Conservation (phyloP, 192 early-diverging fungal genomes). For the Rhizophlyctis rosea region DNA sequence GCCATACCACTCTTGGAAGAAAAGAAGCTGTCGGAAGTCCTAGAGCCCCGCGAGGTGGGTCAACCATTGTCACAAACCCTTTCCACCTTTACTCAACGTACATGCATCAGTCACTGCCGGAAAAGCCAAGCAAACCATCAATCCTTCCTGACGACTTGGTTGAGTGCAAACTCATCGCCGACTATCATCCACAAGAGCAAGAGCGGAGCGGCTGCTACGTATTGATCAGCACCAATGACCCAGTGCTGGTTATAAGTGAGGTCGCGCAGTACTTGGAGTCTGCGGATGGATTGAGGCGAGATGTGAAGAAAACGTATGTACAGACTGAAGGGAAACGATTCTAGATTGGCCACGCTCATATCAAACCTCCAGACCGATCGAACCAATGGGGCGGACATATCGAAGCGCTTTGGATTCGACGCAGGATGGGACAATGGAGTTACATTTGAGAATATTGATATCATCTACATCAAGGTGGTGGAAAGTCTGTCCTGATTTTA, state of each 20-base stretch:
- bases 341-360: neutral
- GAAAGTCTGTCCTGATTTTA: too few relatives aligned
- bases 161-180: neutral
- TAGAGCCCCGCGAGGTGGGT: neutral
- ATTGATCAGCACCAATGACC: neutral
- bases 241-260: too few relatives aligned
- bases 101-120: too few relatives aligned
- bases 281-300: neutral
- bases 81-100: too few relatives aligned
- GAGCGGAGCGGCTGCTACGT: neutral
- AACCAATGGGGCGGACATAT: neutral
- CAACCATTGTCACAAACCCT: neutral
- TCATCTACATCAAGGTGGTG: neutral
- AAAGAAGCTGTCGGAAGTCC: neutral
- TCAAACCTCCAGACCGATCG: neutral
- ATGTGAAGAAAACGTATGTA: neutral
- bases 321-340: neutral
- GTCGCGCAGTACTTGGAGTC: neutral
- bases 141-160: too few relatives aligned
- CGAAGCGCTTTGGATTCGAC: neutral
- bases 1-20: neutral
- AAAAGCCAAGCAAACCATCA: too few relatives aligned
- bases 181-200: neutral
- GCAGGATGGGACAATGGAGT: neutral
- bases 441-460: neutral